These are phyloP conservation scores for Rhytidhysteron rufulum DNA, from an alignment of 2,329 filamentous ascomycete species.

Conservation along the genomic window DNA sequence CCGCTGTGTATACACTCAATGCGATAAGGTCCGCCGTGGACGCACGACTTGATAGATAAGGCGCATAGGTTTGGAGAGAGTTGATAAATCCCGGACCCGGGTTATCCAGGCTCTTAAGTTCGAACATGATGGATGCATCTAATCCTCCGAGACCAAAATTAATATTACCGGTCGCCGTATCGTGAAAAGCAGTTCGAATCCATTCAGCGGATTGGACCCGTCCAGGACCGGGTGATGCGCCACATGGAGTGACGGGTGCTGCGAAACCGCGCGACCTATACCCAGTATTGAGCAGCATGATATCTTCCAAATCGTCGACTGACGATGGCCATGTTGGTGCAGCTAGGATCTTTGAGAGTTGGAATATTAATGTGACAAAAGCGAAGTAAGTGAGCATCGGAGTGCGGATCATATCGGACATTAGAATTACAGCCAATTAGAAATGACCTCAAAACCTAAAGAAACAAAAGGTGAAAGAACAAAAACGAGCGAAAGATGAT, in stretches of 20 bases:
- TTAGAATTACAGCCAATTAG: constrained; percentile 1
- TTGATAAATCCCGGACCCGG: constrained; percentile 53
- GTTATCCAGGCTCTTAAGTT: constrained; percentile 55
- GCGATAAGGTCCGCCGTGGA: constrained; percentile 58
- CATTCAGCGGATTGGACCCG: constrained; percentile 60
- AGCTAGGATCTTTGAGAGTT: constrained; percentile 24
- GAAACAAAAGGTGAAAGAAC: neutral
- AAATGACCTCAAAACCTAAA: constrained; percentile 3
- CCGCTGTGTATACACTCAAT: constrained; percentile 55
- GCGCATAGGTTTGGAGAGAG: constrained; percentile 52
- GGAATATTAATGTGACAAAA: constrained; percentile 8
- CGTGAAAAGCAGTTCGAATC: constrained; percentile 60
- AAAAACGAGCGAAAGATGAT: neutral
- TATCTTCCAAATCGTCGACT: constrained; percentile 60
- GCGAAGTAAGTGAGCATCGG: constrained; percentile 3
- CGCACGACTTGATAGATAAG: constrained; percentile 50
- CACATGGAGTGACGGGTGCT: constrained; percentile 55
- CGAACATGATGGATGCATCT: constrained; percentile 59
- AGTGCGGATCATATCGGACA: constrained; percentile 10
- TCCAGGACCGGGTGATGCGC: constrained; percentile 51
- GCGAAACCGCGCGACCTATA: constrained; percentile 55
- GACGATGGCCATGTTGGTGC: constrained; percentile 59
- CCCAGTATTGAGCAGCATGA: constrained; percentile 57
- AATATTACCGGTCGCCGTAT: constrained; percentile 55
- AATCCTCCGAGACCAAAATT: constrained; percentile 51